These are phyloP conservation scores for Talaromyces borbonicus DNA, from an alignment of 495 filamentous ascomycete species.

Conservation along the genomic window DNA sequence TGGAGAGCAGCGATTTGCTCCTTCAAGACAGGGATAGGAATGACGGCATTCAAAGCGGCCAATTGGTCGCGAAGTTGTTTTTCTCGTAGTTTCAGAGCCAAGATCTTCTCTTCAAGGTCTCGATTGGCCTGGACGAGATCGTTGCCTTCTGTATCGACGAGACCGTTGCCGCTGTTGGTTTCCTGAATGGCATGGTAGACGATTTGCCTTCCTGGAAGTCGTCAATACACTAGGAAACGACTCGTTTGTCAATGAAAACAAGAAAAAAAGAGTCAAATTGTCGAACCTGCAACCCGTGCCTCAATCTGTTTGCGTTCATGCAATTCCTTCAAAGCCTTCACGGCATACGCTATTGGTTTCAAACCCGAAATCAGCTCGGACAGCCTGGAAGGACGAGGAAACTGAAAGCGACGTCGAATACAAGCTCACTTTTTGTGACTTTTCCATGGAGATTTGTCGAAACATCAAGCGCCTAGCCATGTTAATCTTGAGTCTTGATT, in stretches of 20 bases:
- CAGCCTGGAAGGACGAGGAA: too few species aligned
- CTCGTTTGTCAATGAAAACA: conserved; percentile 41
- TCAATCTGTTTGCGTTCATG: conserved; percentile 50
- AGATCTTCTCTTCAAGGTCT: conserved; percentile 39
- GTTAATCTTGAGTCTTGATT: too few species aligned
- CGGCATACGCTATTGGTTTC: conserved; percentile 51
- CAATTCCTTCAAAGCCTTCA: conserved; percentile 53
- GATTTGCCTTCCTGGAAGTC: too few species aligned
- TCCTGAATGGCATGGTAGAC: conserved; percentile 51
- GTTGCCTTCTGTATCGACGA: conserved; percentile 31
- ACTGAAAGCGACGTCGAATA: too few species aligned
- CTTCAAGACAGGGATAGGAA: conserved; percentile 43
- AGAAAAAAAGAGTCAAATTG: not conserved
- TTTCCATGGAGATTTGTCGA: conserved; percentile 58
- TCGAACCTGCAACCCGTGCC: conserved; percentile 25
- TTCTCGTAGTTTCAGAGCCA: conserved; percentile 36
- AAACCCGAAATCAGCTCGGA: too few species aligned
- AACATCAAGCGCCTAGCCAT: conserved; percentile 57
- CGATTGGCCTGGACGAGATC: conserved; percentile 38
- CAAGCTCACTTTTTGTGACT: conserved; percentile 47
- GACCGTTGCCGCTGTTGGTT: conserved; percentile 33
- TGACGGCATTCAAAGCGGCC: conserved; percentile 33
- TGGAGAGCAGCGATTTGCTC: conserved; percentile 35
- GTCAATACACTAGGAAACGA: too few species aligned
- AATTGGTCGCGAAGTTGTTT: conserved; percentile 43